Base-by-base conservation (phyloP, 1,284 basidiomycete species). In the Psilocybe mexicana region DNA sequence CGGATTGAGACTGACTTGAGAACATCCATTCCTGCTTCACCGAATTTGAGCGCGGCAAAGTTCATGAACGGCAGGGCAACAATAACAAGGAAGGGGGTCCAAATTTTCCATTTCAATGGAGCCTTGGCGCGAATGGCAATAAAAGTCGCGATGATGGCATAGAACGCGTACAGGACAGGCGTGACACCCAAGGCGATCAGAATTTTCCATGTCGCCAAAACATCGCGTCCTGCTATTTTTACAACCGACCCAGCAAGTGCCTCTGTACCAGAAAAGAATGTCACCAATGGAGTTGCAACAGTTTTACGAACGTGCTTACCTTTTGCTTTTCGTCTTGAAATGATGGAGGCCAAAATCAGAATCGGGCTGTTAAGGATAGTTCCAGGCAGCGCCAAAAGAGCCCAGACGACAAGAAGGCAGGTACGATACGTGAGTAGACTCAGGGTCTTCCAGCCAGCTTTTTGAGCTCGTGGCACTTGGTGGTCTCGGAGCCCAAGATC, bases 11-110 rank as follows among this genome's bases (percentile, higher is more conserved):
- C 82, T 64, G 62, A 97, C 94, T 99, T 99, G 63, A 97, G 83
- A 36, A 99, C 95, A 70, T 99, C 97, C 86, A 98, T 91, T 38
- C 97, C 97, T 18, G 96, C 97, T 74, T 99, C 97, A 47, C 96
- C 96, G 70, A 99, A 99, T 74, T 98, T 98, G 62, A 99, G 83
- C 8, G 96, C 93, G 6, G 94, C 94, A 70, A 93, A 95, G 52
- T 93, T 96, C 77, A 98, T 91, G 69, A 90, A 85, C 6, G 97
- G 97, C 42, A 99, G 75, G 1, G 86, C 80, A 18, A 84, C 76
- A 60, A 94, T 80, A 56, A 94, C 86, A 40, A 93, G 74, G 63
- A 96, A 79, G 0, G 97, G 96, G 6, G 93, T 92, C 75, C 84
- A 86, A 44, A 94, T 74, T 61, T 82, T 83, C 79, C 88, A 92